Conservation (phyloP, 1,284 basidiomycete species). For the Ganoderma boninense region DNA sequence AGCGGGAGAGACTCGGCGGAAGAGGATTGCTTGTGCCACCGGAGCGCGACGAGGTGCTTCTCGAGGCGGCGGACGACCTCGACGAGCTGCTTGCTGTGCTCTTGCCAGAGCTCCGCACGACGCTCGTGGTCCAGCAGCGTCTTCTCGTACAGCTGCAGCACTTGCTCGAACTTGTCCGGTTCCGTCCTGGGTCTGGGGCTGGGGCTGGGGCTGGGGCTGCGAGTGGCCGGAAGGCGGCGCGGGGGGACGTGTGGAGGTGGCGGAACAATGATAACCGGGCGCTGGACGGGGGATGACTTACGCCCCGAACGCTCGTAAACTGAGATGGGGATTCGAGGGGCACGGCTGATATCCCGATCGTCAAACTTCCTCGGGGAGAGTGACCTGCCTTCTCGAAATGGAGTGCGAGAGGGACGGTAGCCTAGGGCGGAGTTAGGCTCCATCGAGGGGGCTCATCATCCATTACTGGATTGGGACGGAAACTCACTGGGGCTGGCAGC, state of each 20-base stretch:
- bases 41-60: conserved; percentile 4
- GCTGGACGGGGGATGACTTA: not conserved
- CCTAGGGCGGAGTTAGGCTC: not conserved
- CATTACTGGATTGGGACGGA: not conserved
- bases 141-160: not conserved
- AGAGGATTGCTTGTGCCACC: not conserved
- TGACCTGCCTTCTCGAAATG: not conserved
- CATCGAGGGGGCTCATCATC: not conserved
- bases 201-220: not conserved
- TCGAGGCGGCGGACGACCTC: not conserved
- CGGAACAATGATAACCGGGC: not conserved
- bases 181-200: not conserved
- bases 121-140: not conserved
- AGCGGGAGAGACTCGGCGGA: not conserved
- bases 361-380: not conserved
- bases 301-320: too few species aligned
- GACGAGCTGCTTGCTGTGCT: not conserved
- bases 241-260: too few species aligned
- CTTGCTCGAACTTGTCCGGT: not conserved
- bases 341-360: too few species aligned
- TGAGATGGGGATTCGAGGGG: too few species aligned
- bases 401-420: not conserved
- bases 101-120: conserved; percentile 5
- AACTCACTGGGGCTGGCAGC: not conserved
- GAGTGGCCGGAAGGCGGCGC: not conserved